Evolutionary conservation across 495 filamentous ascomycete species (phyloP).

Genomic region (Penicillium paxilli): DNA sequence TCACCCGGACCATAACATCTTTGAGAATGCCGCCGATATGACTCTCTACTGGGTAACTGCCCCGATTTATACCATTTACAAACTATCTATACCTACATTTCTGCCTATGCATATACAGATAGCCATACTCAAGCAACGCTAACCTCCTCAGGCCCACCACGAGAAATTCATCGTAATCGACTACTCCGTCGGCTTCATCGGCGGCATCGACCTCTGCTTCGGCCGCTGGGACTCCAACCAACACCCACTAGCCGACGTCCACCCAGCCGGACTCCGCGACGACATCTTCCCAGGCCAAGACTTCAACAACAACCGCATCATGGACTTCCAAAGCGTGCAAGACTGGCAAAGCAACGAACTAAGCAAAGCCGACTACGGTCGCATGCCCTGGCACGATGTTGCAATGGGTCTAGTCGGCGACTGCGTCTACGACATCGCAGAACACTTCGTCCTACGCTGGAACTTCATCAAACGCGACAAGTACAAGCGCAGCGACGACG

Average conservation of each 20-base stretch:
- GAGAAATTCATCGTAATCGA: constrained; percentile 97
- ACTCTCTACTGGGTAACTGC: constrained; percentile 82
- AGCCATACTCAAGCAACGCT: background rate
- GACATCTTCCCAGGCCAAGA: constrained; percentile 96
- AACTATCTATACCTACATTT: background rate
- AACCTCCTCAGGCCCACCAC: constrained; percentile 67
- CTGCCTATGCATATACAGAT: too few relatives aligned
- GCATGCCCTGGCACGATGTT: constrained; percentile 99
- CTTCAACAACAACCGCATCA: constrained; percentile 92
- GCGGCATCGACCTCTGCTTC: constrained; percentile 94
- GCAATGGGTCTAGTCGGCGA: constrained; percentile 86
- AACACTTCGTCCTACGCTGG: constrained; percentile 95
- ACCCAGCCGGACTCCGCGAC: constrained; percentile 76
- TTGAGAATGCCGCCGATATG: constrained; percentile 94
- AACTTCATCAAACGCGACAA: constrained; percentile 98
- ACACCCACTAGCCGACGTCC: constrained; percentile 83
- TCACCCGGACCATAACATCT: constrained; percentile 92
- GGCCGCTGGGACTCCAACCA: constrained; percentile 88
- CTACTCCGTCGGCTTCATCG: constrained; percentile 86
- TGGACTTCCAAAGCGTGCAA: constrained; percentile 89
- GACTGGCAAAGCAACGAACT: constrained; percentile 93
- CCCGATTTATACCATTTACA: background rate
- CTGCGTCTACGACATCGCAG: constrained; percentile 90
- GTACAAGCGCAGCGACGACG: constrained; percentile 80
- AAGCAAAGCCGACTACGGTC: constrained; percentile 87